Base-by-base conservation (phyloP, 306 rosid genomes). In the Betula pendula region DNA sequence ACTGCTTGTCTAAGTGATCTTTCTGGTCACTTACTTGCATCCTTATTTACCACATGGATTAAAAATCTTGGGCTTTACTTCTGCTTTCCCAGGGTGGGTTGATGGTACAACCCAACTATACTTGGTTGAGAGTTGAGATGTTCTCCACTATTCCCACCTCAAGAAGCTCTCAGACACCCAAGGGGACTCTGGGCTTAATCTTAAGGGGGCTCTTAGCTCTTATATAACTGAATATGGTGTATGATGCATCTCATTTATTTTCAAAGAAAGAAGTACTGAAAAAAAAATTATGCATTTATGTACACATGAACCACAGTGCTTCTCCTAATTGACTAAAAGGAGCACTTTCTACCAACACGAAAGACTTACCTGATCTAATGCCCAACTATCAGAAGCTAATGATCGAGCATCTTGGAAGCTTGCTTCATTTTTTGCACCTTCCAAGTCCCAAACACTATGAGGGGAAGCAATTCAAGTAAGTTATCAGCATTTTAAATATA, bases 371-470 rank as follows among this genome's bases (percentile, higher is more conserved):
- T 82, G 81, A 83, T 85, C 94, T 79, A 80, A 73, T 68, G 49
- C 71, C 96, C 98, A 95, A 59, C 89, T 75, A 47, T 88, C 81
- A 60, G 99, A 95, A 71, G 97, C 93, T 77, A 88, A 80, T 55
- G 83, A 66, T 47, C 99, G 99, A 8, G 98, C 89, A 59, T 92
- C 97, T 40, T 81, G 81, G 78, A 95, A 90, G 85, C 83, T 82
- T 50, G 76, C 90, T 86, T 87, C 91, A 80, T 73, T 89, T 78
- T 83, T 81, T 74, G 85, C 84, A 63, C 88, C 92, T 68, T 87
- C 85, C 97, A 96, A 89, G 82, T 95, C 92, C 98, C 99, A 95
- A 62, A 95, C 77, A 74, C 99, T 91, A 55, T 3, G 43, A 22
- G 42, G 69, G 22, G 78, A 43, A 63, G 33, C 69, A 60, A 73